Percentiles rank a stretch among this genome's conserved stretches.
Conservation (phyloP, 345 rosid species). For the Erodium maritimum region DNA sequence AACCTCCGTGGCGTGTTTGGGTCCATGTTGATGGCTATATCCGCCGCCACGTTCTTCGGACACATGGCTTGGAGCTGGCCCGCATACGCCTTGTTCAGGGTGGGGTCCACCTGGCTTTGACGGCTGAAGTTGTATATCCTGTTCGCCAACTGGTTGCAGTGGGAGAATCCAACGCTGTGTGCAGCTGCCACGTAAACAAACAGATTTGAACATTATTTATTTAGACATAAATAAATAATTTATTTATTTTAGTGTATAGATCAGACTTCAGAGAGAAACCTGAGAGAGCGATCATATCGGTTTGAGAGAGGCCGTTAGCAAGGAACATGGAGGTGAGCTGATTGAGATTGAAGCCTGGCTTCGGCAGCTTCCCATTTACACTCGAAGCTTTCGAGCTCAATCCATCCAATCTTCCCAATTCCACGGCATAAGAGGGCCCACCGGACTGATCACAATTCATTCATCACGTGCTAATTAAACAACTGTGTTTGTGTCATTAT, state of each 20-base stretch:
- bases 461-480: too few relatives aligned
- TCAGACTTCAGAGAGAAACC: slow-evolving; percentile 39
- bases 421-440: slow-evolving; percentile 56
- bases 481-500: too few relatives aligned
- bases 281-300: slow-evolving; percentile 84
- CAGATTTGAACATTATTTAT: too few relatives aligned
- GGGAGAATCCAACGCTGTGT: slow-evolving; percentile 79
- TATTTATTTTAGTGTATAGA: too few relatives aligned
- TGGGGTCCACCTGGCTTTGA: slow-evolving; percentile 41
- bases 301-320: slow-evolving; percentile 42
- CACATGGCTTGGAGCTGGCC: slow-evolving; percentile 47
- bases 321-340: slow-evolving; percentile 49
- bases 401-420: slow-evolving; percentile 74
- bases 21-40: slow-evolving; percentile 74
- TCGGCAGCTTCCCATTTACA: slow-evolving; percentile 58
- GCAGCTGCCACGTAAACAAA: slow-evolving; percentile 34
- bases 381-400: slow-evolving; percentile 41
- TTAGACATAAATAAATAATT: too few relatives aligned
- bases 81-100: slow-evolving; percentile 45
- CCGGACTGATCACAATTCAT: too few relatives aligned
- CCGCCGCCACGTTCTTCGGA: slow-evolving; percentile 53
- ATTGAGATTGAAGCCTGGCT: slow-evolving; percentile 36
- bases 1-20: slow-evolving; percentile 46
- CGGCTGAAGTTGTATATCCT: slow-evolving; percentile 52
- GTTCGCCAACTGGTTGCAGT: slow-evolving; percentile 41